A percentile compares a stretch with the other conserved stretches of the same genome.
phyloP scores from a whole-genome alignment of 495 filamentous ascomycete species.

The Hyaloscypha hepaticicola region DNA sequence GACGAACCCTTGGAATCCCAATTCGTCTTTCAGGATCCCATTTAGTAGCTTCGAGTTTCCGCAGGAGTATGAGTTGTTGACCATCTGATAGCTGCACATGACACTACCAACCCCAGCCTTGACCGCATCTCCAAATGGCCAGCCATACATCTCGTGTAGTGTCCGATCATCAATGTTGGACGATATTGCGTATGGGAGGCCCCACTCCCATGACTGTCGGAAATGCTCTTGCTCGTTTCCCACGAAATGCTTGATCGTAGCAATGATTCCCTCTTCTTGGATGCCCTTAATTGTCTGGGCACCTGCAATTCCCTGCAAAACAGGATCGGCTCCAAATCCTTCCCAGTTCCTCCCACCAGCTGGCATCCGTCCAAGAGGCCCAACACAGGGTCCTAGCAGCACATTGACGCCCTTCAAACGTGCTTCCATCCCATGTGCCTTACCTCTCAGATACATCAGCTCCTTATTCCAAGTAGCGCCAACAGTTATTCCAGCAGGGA shows the following conservation, averaged over 20 bases:
- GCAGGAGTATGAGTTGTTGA: constrained; percentile 90
- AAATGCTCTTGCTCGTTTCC: constrained; percentile 90
- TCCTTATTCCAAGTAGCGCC: constrained; percentile 86
- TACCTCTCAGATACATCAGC: constrained; percentile 69
- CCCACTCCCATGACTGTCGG: constrained; percentile 73
- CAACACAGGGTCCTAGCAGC: constrained; percentile 73
- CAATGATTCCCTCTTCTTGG: constrained; percentile 76
- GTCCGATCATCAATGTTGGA: constrained; percentile 82
- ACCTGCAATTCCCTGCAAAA: constrained; percentile 66
- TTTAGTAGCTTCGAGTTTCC: constrained; percentile 91
- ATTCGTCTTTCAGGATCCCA: constrained; percentile 89
- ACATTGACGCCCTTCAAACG: constrained; percentile 72
- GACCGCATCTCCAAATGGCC: constrained; percentile 87
- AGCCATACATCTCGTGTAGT: constrained; percentile 81
- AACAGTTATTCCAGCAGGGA: constrained; percentile 80
- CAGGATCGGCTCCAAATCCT: constrained; percentile 76
- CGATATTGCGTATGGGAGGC: constrained; percentile 68
- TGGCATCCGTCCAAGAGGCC: constrained; percentile 76
- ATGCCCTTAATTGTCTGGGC: constrained; percentile 71
- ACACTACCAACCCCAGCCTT: constrained; percentile 77
- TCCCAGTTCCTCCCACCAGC: constrained; percentile 93
- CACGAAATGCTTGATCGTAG: constrained; percentile 79
- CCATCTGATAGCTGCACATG: constrained; percentile 76
- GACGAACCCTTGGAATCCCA: constrained; percentile 93
- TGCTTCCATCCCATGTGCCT: constrained; percentile 68